These are phyloP conservation scores for Millerago galiae DNA, from an alignment of 805 yeast species.

Conservation along the genomic window DNA sequence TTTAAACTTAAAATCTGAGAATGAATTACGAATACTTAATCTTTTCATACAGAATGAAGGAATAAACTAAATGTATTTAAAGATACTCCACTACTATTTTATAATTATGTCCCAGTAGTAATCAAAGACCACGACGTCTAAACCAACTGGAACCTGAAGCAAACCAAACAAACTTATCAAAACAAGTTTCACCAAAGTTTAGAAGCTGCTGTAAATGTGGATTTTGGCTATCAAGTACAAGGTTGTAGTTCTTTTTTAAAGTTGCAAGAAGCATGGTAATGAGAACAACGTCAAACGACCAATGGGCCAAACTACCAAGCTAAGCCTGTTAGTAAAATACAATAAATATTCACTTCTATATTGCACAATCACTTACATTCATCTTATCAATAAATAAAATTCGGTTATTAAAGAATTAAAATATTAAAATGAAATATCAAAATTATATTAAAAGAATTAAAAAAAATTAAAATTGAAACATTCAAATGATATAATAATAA, in stretches of 20 bases:
- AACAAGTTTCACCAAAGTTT: conserved; percentile 4
- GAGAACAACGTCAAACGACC: conserved; percentile 5
- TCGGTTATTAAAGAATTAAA: background rate
- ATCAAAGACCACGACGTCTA: conserved; percentile 2
- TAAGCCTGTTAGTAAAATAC: background rate
- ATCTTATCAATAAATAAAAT: background rate
- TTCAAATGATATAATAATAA: no score
- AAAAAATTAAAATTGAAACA: no score
- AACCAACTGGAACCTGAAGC: conserved; percentile 7
- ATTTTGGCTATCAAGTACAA: conserved; percentile 4
- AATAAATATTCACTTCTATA: no score
- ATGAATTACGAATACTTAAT: background rate
- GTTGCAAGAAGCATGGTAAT: conserved; percentile 6
- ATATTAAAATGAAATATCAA: background rate
- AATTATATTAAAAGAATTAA: no score
- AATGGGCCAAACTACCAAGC: background rate
- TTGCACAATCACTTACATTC: conserved; percentile 6
- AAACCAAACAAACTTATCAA: conserved; percentile 6
- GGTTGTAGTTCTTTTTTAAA: conserved; percentile 5
- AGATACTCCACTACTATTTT: background rate
- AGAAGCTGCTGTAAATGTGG: conserved; percentile 1
- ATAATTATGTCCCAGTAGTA: conserved; percentile 4
- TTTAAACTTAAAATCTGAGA: background rate
- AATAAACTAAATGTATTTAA: background rate
- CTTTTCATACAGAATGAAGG: no score